A percentile compares a stretch with the other conserved stretches of the same genome.
Evolutionary conservation across 2,329 filamentous ascomycete genomes (phyloP).

Genomic region (Metarhizium humberi): DNA sequence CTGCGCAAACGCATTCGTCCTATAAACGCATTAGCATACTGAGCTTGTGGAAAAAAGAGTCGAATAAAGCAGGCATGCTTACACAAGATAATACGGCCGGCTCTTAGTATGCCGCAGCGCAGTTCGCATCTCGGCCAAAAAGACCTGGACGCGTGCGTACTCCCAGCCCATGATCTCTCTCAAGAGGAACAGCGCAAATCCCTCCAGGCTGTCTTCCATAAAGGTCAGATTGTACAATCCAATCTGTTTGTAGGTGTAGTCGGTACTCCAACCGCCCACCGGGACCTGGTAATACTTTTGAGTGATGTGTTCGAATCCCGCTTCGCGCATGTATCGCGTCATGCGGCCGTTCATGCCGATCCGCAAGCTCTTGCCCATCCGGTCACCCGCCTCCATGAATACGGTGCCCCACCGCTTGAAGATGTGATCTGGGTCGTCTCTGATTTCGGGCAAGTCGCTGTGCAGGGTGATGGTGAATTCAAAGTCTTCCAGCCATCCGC

Average conservation of each 20-base stretch:
- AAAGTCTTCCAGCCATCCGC: constrained; percentile 33
- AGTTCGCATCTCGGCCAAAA: constrained; percentile 16
- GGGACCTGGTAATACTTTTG: constrained; percentile 9
- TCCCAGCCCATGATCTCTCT: constrained; percentile 19
- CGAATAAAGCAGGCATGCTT: constrained; percentile 4
- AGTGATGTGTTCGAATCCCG: constrained; percentile 13
- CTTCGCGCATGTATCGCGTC: constrained; percentile 12
- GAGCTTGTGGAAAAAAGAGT: background rate
- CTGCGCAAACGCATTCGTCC: constrained; percentile 9
- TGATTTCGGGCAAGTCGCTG: constrained; percentile 6
- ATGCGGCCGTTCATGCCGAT: constrained; percentile 13
- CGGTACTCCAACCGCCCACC: constrained; percentile 9
- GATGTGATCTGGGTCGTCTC: constrained; percentile 15
- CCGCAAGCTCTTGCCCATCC: constrained; percentile 14
- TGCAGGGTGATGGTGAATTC: constrained; percentile 10
- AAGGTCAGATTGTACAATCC: constrained; percentile 14
- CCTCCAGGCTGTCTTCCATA: constrained; percentile 18
- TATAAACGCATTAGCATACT: background rate
- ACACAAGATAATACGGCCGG: constrained; percentile 15
- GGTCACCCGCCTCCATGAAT: constrained; percentile 15
- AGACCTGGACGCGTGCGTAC: constrained; percentile 12
- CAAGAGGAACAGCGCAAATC: constrained; percentile 17
- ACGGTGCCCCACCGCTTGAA: constrained; percentile 17
- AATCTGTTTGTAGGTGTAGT: constrained; percentile 8
- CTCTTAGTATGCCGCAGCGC: constrained; percentile 12